Evolutionary conservation across 176 grass and related monocot species (phyloP).

Genomic region (Aegilops umbellulata): DNA sequence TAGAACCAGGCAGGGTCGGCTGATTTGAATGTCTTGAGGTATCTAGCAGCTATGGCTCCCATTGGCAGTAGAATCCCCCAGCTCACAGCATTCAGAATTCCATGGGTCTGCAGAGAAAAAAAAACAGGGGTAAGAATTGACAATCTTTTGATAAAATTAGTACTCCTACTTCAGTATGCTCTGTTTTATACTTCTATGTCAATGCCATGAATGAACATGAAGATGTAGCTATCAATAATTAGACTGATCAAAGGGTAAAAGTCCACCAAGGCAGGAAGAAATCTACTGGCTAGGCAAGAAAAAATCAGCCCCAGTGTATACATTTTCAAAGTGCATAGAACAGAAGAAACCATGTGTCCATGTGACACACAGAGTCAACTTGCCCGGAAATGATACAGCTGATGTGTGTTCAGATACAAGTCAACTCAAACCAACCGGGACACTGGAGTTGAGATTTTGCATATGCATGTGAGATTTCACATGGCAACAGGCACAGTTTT

Average conservation of each 20-base stretch:
- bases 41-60: slow-evolving; percentile 69
- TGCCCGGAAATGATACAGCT: not conserved
- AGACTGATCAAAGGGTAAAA: not conserved
- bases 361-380: not conserved
- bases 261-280: slow-evolving; percentile 17
- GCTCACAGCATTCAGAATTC: slow-evolving; percentile 74
- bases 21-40: slow-evolving; percentile 72
- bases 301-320: not conserved
- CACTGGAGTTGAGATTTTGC: not conserved
- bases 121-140: not conserved
- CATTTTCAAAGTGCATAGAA: not conserved
- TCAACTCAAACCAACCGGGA: not conserved
- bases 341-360: not conserved
- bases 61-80: slow-evolving; percentile 83
- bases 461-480: not conserved
- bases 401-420: not conserved
- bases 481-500: not conserved
- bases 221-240: not conserved
- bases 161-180: not conserved
- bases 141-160: not conserved
- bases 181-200: not conserved
- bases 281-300: not conserved
- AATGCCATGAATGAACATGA: not conserved
- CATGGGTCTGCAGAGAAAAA: slow-evolving; percentile 54
- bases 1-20: slow-evolving; percentile 86